Evolutionary conservation across 2,329 filamentous ascomycete genomes (phyloP).

Genomic region (Cryphonectria carpinicola): DNA sequence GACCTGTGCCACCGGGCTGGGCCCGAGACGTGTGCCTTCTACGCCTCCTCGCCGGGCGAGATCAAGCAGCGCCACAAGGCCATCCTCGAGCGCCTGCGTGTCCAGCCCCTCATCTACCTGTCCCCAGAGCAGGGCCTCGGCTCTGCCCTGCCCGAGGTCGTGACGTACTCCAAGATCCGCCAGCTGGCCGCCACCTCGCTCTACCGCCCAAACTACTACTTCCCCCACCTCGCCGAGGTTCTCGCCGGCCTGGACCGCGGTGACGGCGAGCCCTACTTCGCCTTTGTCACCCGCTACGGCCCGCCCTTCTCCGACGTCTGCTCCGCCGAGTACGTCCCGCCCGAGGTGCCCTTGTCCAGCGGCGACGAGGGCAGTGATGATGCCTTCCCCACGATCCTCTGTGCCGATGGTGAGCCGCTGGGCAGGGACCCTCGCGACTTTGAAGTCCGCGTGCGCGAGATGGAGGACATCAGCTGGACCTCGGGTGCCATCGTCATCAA

Average conservation of each 20-base stretch:
- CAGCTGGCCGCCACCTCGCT: slow-evolving; percentile 46
- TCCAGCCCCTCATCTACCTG: slow-evolving; percentile 47
- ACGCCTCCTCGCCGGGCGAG: slow-evolving; percentile 40
- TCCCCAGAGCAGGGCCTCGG: slow-evolving; percentile 35
- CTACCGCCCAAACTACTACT: slow-evolving; percentile 49
- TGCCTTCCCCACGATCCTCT: slow-evolving; percentile 51
- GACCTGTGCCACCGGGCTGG: slow-evolving; percentile 57
- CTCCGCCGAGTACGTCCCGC: slow-evolving; percentile 37
- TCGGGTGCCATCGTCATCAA: slow-evolving; percentile 49
- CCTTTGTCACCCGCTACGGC: slow-evolving; percentile 34
- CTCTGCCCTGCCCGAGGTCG: slow-evolving; percentile 49
- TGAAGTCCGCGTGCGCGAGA: slow-evolving; percentile 38
- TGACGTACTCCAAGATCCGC: slow-evolving; percentile 55
- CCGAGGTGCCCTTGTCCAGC: slow-evolving; percentile 37
- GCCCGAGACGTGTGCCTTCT: slow-evolving; percentile 51
- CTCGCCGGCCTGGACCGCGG: slow-evolving; percentile 49
- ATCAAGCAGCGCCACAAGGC: slow-evolving; percentile 44
- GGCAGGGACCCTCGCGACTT: slow-evolving; percentile 41
- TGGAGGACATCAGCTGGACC: slow-evolving; percentile 44
- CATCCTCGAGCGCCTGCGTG: slow-evolving; percentile 47
- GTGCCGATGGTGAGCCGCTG: slow-evolving; percentile 44
- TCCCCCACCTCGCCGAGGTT: slow-evolving; percentile 47
- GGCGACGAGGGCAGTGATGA: slow-evolving; percentile 43
- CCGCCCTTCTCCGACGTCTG: slow-evolving; percentile 35
- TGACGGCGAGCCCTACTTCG: slow-evolving; percentile 50